Evolutionary conservation across 2,329 filamentous ascomycete genomes (phyloP), one percentile per base, ranked within the genome.

Genomic region (Trichoderma polysporum): DNA sequence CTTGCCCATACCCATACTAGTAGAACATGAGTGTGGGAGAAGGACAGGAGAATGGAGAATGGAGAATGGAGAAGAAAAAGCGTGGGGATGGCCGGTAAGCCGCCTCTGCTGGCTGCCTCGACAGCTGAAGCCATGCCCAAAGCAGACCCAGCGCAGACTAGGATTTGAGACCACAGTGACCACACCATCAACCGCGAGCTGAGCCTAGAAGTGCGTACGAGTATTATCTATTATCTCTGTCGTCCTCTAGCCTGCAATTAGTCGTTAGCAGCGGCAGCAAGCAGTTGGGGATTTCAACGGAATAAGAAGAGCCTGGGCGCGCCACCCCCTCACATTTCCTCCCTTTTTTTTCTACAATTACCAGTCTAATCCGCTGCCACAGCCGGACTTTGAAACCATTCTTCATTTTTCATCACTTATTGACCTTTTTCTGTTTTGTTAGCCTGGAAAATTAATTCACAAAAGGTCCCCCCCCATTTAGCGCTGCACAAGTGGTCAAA

Each of bases 271-370:
- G 49, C 37, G 17, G 37, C 12, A 39, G 37, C 47, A 27, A 57
- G 57, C 57, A 60, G 29, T 60, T 49, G 37, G 39, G 62, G 41
- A 56, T 65, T 15, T 47, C 53, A 58, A 25, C 41, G 45, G 15
- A 57, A 66, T 58, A 66, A 66, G 62, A 62, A 66, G 62, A 57
- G 45, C 62, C 62, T 50, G 39, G 29, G 59, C 29, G 59, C 62
- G 62, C 62, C 62, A 66, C 62, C 62, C 62, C 52, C 62, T 50
- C 62, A 47, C 62, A n/a, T 29, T 57, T 58, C 9, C 22, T n/a
- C 31, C 41, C 29, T n/a, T 53, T 31, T 53, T 62, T 53, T 35
- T 62, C 47, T 47, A 19, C 31, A 52, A 22, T 52, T 45, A 10
- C 33, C 58, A 25, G 33, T 39, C 45, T 33, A 63, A 63, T 41